phyloP scores from a whole-genome alignment of 1,284 basidiomycete species.

The Boletus semigastroideus region DNA sequence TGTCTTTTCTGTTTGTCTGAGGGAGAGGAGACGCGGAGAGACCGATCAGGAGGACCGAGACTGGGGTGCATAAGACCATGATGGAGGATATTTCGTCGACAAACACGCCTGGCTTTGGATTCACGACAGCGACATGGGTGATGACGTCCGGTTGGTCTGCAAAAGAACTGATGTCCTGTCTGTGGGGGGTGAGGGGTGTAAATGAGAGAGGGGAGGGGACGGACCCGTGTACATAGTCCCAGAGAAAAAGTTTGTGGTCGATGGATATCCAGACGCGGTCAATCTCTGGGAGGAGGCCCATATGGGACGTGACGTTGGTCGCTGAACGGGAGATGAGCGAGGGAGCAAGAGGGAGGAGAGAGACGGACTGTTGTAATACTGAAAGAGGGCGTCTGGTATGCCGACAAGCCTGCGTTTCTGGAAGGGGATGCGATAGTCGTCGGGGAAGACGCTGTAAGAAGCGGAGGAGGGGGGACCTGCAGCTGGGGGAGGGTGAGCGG shows the following conservation, averaged over 20 bases:
- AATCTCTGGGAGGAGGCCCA: constrained; percentile 94
- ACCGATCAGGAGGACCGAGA: constrained; percentile 85
- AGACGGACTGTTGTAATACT: constrained; percentile 73
- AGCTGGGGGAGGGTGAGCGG: constrained; percentile 38
- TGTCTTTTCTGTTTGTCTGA: constrained; percentile 58
- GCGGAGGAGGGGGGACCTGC: constrained; percentile 65
- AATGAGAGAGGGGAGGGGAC: constrained; percentile 26
- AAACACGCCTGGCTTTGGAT: constrained; percentile 81
- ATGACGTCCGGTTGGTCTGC: constrained; percentile 92
- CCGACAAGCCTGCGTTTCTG: constrained; percentile 73
- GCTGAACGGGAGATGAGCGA: constrained; percentile 39
- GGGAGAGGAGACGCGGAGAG: constrained; percentile 61
- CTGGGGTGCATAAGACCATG: constrained; percentile 87
- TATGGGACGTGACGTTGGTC: constrained; percentile 62
- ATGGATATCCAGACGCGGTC: constrained; percentile 96
- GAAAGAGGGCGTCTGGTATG: constrained; percentile 83
- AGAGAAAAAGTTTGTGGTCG: constrained; percentile 92
- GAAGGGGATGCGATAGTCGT: constrained; percentile 78
- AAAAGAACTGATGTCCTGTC: constrained; percentile 85
- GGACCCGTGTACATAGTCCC: constrained; percentile 94
- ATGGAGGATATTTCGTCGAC: constrained; percentile 90
- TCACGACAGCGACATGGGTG: constrained; percentile 81
- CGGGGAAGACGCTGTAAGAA: constrained; percentile 74
- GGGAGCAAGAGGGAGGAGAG: neutral
- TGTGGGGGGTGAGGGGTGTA: constrained; percentile 30